A percentile compares a stretch with the other conserved stretches of the same genome.
Conservation (phyloP, 345 rosid species). For the Leavenworthia alabamica region DNA sequence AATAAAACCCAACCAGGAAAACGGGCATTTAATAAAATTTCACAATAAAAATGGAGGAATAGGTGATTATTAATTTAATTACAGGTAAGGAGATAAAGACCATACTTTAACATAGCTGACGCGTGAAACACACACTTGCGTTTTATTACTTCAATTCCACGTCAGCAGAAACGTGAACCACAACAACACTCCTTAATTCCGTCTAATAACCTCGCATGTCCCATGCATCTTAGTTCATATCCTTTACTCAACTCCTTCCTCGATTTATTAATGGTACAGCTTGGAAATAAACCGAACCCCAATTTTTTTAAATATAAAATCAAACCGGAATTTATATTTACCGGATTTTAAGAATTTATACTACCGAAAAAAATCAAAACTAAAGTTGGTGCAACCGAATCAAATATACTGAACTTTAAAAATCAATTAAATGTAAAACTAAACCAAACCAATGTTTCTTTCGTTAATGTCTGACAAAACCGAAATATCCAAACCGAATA, state of each 20-base stretch:
- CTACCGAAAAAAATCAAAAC: neutral
- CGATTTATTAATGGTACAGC: neutral
- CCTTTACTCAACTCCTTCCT: constrained; percentile 27
- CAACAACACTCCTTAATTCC: constrained; percentile 12
- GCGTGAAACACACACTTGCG: constrained; percentile 28
- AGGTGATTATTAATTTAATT: neutral
- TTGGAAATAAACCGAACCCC: neutral
- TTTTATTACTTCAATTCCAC: constrained; percentile 20
- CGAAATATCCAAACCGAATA: neutral
- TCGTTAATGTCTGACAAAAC: neutral
- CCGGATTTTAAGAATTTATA: neutral
- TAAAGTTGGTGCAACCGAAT: neutral
- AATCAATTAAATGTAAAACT: neutral
- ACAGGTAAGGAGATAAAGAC: constrained; percentile 12
- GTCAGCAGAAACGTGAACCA: constrained; percentile 29
- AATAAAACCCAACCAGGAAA: constrained; percentile 1
- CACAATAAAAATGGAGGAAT: constrained; percentile 1
- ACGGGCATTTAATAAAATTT: neutral
- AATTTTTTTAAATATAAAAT: neutral
- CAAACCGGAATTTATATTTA: neutral
- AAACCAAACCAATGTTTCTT: neutral
- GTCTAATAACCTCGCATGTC: constrained; percentile 17
- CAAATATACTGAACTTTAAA: neutral
- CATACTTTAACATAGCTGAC: constrained; percentile 24
- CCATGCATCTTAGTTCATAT: constrained; percentile 23